Evolutionary conservation across 805 yeast species (phyloP).

Genomic region (Kodamaea kaohsiungensis): DNA sequence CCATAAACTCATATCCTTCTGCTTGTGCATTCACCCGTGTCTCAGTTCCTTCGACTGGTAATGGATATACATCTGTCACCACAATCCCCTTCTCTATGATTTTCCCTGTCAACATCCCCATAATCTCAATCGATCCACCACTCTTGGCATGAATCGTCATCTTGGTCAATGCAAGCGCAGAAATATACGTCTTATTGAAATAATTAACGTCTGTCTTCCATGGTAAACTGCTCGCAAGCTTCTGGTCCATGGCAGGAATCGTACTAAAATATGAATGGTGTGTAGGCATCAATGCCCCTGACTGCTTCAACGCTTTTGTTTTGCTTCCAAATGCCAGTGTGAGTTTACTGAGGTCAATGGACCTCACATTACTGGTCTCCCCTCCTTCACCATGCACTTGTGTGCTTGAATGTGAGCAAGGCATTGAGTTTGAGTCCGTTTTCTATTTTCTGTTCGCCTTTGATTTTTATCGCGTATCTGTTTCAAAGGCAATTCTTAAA

Average conservation of each 20-base stretch:
- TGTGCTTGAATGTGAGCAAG: not conserved
- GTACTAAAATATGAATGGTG: not conserved
- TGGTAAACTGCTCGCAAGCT: conserved; percentile 33
- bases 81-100: conserved; percentile 56
- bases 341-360: not conserved
- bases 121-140: conserved; percentile 87
- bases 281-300: not conserved
- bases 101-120: conserved; percentile 93
- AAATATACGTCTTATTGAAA: conserved; percentile 62
- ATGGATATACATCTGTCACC: conserved; percentile 77
- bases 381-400: not conserved
- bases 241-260: conserved; percentile 14
- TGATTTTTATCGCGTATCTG: not conserved
- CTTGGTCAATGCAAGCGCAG: conserved; percentile 70
- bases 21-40: conserved; percentile 92
- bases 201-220: conserved; percentile 61
- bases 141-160: conserved; percentile 78
- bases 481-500: too few species aligned
- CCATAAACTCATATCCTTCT: conserved; percentile 96
- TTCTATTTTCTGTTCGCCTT: not conserved
- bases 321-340: not conserved
- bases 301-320: not conserved
- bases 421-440: not conserved
- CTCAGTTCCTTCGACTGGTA: conserved; percentile 96
- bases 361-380: not conserved